Percentiles rank a stretch among this genome's conserved stretches.
phyloP scores from a whole-genome alignment of 495 filamentous ascomycete species.

The Astrothelium subdiscretum region DNA sequence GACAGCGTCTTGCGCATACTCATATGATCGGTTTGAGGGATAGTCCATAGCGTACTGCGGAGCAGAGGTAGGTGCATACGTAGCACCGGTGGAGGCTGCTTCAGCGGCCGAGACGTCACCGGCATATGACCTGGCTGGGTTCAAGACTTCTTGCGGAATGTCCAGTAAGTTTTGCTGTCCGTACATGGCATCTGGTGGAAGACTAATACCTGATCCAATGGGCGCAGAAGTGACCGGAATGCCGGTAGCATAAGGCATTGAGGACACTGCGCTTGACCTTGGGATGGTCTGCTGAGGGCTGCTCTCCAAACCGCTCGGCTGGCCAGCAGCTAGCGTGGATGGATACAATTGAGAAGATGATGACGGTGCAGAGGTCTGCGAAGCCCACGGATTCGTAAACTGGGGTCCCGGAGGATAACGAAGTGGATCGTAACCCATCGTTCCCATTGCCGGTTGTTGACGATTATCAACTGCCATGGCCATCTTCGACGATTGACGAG shows the following conservation, averaged over 20 bases:
- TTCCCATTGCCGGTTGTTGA: slow-evolving; percentile 65
- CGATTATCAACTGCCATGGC: slow-evolving; percentile 79
- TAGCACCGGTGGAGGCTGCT: slow-evolving; percentile 53
- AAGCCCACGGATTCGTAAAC: slow-evolving; percentile 87
- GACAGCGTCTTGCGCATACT: slow-evolving; percentile 43
- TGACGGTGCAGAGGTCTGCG: slow-evolving; percentile 42
- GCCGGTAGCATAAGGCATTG: slow-evolving; percentile 57
- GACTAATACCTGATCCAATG: slow-evolving; percentile 55
- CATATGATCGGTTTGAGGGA: slow-evolving; percentile 48
- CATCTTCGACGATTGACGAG: slow-evolving; percentile 21
- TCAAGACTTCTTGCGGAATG: slow-evolving; percentile 62
- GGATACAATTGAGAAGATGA: slow-evolving; percentile 44
- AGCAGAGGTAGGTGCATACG: slow-evolving; percentile 56
- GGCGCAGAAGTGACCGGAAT: slow-evolving; percentile 62
- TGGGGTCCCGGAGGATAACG: slow-evolving; percentile 64
- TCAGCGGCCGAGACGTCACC: slow-evolving; percentile 18
- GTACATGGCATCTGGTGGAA: slow-evolving; percentile 48
- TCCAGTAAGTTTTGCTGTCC: slow-evolving; percentile 59
- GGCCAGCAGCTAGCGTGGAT: slow-evolving; percentile 47
- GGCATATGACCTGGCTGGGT: slow-evolving; percentile 28
- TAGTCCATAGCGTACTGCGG: slow-evolving; percentile 54
- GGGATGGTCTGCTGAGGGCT: slow-evolving; percentile 40
- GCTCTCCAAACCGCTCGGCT: slow-evolving; percentile 35
- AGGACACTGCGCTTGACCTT: slow-evolving; percentile 46
- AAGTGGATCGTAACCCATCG: slow-evolving; percentile 68